phyloP scores from a whole-genome alignment of 805 yeast species.

The Torulaspora indica region DNA sequence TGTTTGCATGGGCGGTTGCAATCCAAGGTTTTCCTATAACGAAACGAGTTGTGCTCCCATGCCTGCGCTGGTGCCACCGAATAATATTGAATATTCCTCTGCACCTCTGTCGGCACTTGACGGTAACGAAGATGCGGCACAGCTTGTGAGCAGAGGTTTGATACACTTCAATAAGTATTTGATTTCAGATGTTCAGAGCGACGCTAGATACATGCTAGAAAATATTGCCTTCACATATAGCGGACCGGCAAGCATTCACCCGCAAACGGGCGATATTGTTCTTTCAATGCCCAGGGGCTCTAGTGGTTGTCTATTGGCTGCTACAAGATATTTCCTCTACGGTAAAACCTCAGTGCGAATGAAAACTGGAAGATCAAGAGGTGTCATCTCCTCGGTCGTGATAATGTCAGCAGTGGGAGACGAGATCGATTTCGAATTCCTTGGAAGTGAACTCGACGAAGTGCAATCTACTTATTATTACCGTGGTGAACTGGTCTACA shows the following conservation, averaged over 20 bases:
- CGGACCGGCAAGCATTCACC: slow-evolving; percentile 50
- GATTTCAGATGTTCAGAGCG: slow-evolving; percentile 35
- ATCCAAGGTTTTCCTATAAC: slow-evolving; percentile 64
- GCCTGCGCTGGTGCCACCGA: slow-evolving; percentile 54
- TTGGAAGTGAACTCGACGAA: slow-evolving; percentile 61
- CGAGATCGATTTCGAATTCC: slow-evolving; percentile 85
- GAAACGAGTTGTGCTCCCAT: slow-evolving; percentile 72
- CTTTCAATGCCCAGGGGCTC: slow-evolving; percentile 75
- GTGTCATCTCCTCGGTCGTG: slow-evolving; percentile 83
- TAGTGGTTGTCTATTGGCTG: slow-evolving; percentile 72
- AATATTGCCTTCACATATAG: slow-evolving; percentile 60
- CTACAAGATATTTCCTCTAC: slow-evolving; percentile 76
- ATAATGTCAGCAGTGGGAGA: slow-evolving; percentile 81
- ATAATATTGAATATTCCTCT: slow-evolving; percentile 11
- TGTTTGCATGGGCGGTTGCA: slow-evolving; percentile 81
- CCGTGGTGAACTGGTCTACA: slow-evolving; percentile 66
- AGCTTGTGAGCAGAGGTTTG: slow-evolving; percentile 22
- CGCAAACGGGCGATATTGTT: slow-evolving; percentile 43
- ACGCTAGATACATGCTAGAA: slow-evolving; percentile 57
- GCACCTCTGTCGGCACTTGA: slow-evolving; percentile 9
- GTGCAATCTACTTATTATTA: slow-evolving; percentile 80
- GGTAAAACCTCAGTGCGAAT: slow-evolving; percentile 66
- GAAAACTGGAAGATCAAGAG: slow-evolving; percentile 68
- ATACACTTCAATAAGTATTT: slow-evolving; percentile 29
- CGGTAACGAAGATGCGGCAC: slow-evolving; percentile 4